These are phyloP conservation scores for Phialocephala sp. DNA, from an alignment of 2,329 filamentous ascomycete genomes.

Conservation along the genomic window DNA sequence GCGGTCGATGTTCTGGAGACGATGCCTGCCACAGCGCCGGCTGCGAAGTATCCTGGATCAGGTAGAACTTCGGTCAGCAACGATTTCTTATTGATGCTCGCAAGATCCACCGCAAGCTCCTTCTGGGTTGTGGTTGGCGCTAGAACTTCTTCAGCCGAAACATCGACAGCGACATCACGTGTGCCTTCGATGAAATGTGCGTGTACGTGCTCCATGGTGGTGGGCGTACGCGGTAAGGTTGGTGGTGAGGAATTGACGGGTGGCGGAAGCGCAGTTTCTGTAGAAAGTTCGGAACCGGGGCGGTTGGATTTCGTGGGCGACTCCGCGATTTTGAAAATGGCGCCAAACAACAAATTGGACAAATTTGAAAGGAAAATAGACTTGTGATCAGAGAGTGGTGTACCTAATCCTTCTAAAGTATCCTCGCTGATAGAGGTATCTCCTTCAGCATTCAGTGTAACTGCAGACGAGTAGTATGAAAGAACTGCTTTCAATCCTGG, in stretches of 20 bases:
- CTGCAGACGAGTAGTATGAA: slow-evolving; percentile 88
- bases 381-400: slow-evolving; percentile 62
- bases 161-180: slow-evolving; percentile 14
- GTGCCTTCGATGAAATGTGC: slow-evolving; percentile 25
- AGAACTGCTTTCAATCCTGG: slow-evolving; percentile 81
- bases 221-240: not conserved
- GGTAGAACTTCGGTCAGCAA: slow-evolving; percentile 57
- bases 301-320: slow-evolving; percentile 36
- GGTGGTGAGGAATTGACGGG: slow-evolving; percentile 9
- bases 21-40: slow-evolving; percentile 91
- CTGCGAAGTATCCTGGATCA: slow-evolving; percentile 93
- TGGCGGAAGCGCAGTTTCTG: not conserved
- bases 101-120: slow-evolving; percentile 27
- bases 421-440: slow-evolving; percentile 93
- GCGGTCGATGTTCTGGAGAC: slow-evolving; percentile 95
- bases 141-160: not conserved
- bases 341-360: slow-evolving; percentile 65
- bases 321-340: slow-evolving; percentile 70
- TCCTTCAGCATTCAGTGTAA: slow-evolving; percentile 90
- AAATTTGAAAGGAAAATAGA: slow-evolving; percentile 64
- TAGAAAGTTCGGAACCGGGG: not conserved
- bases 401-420: slow-evolving; percentile 93
- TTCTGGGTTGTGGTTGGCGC: slow-evolving; percentile 14
- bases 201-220: slow-evolving; percentile 26
- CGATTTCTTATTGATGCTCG: slow-evolving; percentile 34